A percentile compares a stretch with the other conserved stretches of the same genome.
These are phyloP conservation scores for Chaetothyriales sp. DNA, from an alignment of 2,329 filamentous ascomycete species.

Conservation along the genomic window DNA sequence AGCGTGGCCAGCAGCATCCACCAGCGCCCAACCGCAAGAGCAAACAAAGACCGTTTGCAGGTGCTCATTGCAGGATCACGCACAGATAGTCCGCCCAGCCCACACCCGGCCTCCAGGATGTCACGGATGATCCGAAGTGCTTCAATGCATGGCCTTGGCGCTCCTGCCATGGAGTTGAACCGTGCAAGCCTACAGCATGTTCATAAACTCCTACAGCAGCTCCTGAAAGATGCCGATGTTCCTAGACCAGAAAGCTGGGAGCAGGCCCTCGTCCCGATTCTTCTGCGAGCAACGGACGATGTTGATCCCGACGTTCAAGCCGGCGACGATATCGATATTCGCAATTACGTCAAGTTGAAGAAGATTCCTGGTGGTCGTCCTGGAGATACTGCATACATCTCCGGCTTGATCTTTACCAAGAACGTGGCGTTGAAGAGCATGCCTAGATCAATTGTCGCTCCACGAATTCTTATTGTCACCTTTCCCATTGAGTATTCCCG, in stretches of 20 bases:
- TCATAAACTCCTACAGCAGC: constrained; percentile 66
- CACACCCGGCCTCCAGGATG: constrained; percentile 11
- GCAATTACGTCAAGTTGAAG: constrained; percentile 94
- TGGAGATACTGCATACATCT: constrained; percentile 88
- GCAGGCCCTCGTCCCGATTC: constrained; percentile 74
- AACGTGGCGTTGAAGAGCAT: constrained; percentile 94
- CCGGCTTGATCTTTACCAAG: constrained; percentile 92
- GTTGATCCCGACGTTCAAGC: constrained; percentile 82
- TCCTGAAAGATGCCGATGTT: constrained; percentile 64
- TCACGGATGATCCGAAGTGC: constrained; percentile 59
- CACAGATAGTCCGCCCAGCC: constrained; percentile 36
- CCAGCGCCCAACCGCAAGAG: constrained; percentile 56
- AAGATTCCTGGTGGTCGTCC: constrained; percentile 85
- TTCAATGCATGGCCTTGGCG: constrained; percentile 61
- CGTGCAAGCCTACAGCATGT: constrained; percentile 80
- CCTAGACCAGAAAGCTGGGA: constrained; percentile 69
- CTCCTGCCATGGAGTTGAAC: constrained; percentile 71
- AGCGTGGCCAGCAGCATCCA: constrained; percentile 69
- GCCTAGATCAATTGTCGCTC: constrained; percentile 70
- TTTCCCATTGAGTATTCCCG: constrained; percentile 94
- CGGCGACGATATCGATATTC: constrained; percentile 91
- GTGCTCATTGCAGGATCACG: constrained; percentile 23
- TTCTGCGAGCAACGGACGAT: constrained; percentile 82
- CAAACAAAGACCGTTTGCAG: constrained; percentile 43
- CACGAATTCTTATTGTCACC: constrained; percentile 80